These are phyloP conservation scores for Exophiala spinifera DNA, from an alignment of 2,329 filamentous ascomycete genomes.

Conservation along the genomic window DNA sequence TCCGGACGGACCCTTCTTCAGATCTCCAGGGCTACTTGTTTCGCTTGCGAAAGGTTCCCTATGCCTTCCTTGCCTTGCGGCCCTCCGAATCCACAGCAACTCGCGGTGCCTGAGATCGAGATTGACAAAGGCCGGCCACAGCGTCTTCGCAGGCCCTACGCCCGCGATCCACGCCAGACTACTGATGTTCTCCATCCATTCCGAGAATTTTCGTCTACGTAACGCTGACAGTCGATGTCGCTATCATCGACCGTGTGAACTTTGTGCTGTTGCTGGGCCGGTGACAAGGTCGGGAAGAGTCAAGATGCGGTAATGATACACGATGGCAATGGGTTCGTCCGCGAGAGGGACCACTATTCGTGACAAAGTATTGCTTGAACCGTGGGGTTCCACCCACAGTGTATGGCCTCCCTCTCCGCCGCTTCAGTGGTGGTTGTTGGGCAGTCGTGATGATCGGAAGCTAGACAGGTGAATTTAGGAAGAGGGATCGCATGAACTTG, in stretches of 20 bases:
- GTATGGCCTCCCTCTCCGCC: no score
- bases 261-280: neutral
- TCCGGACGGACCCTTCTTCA: slow-evolving; percentile 9
- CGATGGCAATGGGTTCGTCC: neutral
- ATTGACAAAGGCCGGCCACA: slow-evolving; percentile 13
- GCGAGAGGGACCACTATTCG: no score
- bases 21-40: slow-evolving; percentile 6
- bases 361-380: no score
- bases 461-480: no score
- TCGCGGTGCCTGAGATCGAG: slow-evolving; percentile 6
- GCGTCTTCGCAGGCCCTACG: slow-evolving; percentile 1
- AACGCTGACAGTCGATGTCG: neutral
- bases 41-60: slow-evolving; percentile 8
- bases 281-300: neutral
- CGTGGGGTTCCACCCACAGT: no score
- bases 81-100: slow-evolving; percentile 13
- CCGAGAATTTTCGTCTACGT: slow-evolving; percentile 7
- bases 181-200: slow-evolving; percentile 16
- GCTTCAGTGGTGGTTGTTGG: no score
- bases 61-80: slow-evolving; percentile 6
- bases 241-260: neutral
- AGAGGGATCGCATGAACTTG: no score
- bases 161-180: neutral
- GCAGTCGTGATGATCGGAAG: no score
- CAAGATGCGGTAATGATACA: neutral